Percentiles rank a stretch among this genome's conserved stretches.
Conservation (phyloP, 257 asterid species). For the Rhazya stricta region DNA sequence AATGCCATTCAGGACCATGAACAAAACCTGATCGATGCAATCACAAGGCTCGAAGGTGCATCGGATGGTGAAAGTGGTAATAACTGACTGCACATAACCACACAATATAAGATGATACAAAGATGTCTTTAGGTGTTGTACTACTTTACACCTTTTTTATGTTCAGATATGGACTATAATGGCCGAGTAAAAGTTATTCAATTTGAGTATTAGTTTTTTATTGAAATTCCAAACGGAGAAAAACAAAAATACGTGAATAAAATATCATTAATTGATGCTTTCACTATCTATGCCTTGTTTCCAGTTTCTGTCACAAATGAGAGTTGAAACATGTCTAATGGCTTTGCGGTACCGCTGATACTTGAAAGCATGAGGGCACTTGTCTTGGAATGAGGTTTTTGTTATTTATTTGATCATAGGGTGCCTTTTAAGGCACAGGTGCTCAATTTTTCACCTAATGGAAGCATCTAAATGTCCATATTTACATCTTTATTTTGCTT, state of each 20-base stretch:
- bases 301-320: neutral
- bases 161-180: neutral
- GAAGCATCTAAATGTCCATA: neutral
- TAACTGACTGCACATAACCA: conserved; percentile 13
- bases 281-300: neutral
- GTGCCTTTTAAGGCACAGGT: neutral
- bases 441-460: neutral
- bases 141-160: neutral
- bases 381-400: neutral
- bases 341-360: no score
- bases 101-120: neutral
- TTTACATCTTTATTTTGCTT: neutral
- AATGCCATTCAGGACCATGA: conserved; percentile 25
- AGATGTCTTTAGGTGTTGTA: neutral
- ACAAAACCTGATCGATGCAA: conserved; percentile 23
- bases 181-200: neutral
- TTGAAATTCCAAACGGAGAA: neutral
- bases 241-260: neutral
- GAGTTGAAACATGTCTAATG: neutral
- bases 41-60: conserved; percentile 21
- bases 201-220: neutral
- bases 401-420: neutral
- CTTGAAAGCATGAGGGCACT: neutral
- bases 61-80: conserved; percentile 36
- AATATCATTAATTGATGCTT: neutral